Base-by-base conservation (phyloP, 345 rosid genomes). In the Draba incana region DNA sequence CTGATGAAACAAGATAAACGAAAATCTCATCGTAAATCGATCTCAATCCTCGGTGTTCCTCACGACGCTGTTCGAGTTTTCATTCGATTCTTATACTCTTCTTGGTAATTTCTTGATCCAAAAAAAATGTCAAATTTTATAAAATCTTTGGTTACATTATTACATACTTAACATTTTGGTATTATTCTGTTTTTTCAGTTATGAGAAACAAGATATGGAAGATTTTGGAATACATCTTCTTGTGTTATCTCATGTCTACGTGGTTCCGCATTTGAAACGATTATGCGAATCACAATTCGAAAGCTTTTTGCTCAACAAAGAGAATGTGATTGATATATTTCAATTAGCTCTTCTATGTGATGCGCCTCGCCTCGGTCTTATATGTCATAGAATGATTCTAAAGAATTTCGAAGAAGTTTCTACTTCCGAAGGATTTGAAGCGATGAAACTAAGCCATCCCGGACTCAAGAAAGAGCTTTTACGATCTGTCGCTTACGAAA, bases 321-420 rank as follows among this genome's bases (percentile, higher is more conserved):
- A 90, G 54, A 92, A 88, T 45, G 92, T 84, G 5, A 73, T 85
- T 2, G 97, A 92, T 74, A 78, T 86, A 42, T 86, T 92, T 69
- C 98, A 92, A 78, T 83, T 92, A 2, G 84, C 97, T 15, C 80
- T 92, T 61, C 86, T 92, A 4, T 92, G 97, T 27, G 90, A 90
- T 47, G 87, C 89, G 42, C 92, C 98, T 54, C 81, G 92, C 64
- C 92, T 92, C 3, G 58, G 84, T 72, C 75, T 86, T 63, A 39
- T 88, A 46, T 83, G 86, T 77, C 96, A 92, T 60, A 82, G 85
- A 30, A 85, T 75, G 88, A 85, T 92, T 57, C 49, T 85, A 9
- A 75, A 47, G 35, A 80, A 72, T 80, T 84, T 81, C 64, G 70
- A 75, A 65, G 79, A 65, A 14, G 81, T 90, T 39, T 84, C 84